These are phyloP conservation scores for Themeda triandra DNA, from an alignment of 176 grass and related monocot species.

Conservation along the genomic window DNA sequence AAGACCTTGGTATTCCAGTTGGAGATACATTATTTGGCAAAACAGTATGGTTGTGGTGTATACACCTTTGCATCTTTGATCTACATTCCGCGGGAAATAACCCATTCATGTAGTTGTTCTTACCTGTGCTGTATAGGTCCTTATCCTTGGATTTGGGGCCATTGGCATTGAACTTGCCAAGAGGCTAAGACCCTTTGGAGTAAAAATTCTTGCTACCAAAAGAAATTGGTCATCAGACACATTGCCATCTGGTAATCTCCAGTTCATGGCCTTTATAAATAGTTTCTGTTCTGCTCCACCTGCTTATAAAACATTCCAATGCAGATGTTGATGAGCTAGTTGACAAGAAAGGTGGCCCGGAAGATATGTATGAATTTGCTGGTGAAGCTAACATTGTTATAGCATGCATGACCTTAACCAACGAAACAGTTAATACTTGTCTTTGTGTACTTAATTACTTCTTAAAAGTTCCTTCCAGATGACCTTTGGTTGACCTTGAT, in stretches of 20 bases:
- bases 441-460: background rate
- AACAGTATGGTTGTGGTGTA: slow-evolving; percentile 56
- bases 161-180: slow-evolving; percentile 82
- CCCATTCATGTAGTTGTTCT: slow-evolving; percentile 15
- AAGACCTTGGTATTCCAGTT: slow-evolving; percentile 63
- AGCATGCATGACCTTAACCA: slow-evolving; percentile 69
- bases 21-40: slow-evolving; percentile 92
- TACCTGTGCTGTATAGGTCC: slow-evolving; percentile 52
- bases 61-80: slow-evolving; percentile 14
- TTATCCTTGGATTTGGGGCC: slow-evolving; percentile 88
- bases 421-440: slow-evolving; percentile 56
- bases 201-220: slow-evolving; percentile 86
- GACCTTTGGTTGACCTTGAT: background rate
- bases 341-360: slow-evolving; percentile 72
- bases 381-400: slow-evolving; percentile 82
- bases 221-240: slow-evolving; percentile 72
- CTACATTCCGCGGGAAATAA: background rate
- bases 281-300: slow-evolving; percentile 10
- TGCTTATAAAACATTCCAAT: slow-evolving; percentile 29
- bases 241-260: slow-evolving; percentile 46
- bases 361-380: slow-evolving; percentile 74
- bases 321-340: slow-evolving; percentile 59
- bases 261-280: background rate
- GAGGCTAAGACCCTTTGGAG: slow-evolving; percentile 85
- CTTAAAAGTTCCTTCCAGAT: background rate